phyloP scores from a whole-genome alignment of 768 basidiomycete genomes.

The Suillus brevipes region DNA sequence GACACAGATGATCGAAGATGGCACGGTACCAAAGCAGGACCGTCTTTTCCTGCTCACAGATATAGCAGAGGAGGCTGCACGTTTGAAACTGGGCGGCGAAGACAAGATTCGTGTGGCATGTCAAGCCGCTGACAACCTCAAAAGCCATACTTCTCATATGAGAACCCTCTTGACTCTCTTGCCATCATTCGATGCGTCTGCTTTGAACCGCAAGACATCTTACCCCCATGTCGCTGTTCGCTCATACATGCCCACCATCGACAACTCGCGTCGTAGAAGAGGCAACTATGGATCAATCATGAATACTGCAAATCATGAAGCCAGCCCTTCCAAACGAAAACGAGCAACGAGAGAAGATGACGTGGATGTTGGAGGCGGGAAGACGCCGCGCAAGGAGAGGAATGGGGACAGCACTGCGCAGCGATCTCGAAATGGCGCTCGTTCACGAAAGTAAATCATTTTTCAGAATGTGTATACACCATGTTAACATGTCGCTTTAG shows the following conservation, averaged over 20 bases:
- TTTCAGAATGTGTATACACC: neutral
- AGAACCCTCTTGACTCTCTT: conserved; percentile 59
- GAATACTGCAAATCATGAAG: conserved; percentile 49
- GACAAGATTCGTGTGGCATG: conserved; percentile 97
- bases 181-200: conserved; percentile 60
- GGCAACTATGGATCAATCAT: conserved; percentile 56
- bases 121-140: conserved; percentile 86
- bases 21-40: conserved; percentile 58
- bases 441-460: conserved; percentile 59
- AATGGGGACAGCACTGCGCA: conserved; percentile 41
- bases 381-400: conserved; percentile 68
- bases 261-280: conserved; percentile 64
- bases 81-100: conserved; percentile 92
- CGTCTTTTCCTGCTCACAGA: conserved; percentile 86
- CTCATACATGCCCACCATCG: conserved; percentile 67
- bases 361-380: conserved; percentile 44
- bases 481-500: conserved; percentile 34
- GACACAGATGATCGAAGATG: conserved; percentile 72
- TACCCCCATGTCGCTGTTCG: conserved; percentile 77
- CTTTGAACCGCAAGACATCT: conserved; percentile 60
- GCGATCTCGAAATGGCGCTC: conserved; percentile 52
- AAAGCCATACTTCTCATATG: conserved; percentile 61
- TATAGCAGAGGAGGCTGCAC: conserved; percentile 90
- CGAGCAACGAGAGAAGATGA: conserved; percentile 65
- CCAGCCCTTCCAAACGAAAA: conserved; percentile 67